Conservation (phyloP, 2,329 filamentous ascomycete species). For the Phyllosticta citribraziliensis region DNA sequence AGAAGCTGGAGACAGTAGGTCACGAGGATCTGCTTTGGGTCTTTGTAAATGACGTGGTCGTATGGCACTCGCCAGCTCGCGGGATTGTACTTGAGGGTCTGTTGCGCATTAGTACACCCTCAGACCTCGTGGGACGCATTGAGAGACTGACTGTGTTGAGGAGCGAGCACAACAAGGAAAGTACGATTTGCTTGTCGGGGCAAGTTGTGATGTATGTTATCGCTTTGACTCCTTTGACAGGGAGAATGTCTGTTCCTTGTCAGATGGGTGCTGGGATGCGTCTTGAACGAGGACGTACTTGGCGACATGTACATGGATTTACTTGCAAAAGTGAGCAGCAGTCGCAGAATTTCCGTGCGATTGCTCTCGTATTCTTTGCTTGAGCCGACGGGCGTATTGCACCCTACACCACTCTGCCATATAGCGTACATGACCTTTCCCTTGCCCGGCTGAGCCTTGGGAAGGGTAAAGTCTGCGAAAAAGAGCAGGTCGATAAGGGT, state of each 20-base stretch:
- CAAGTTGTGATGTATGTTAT: slow-evolving; percentile 85
- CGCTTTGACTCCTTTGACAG: slow-evolving; percentile 70
- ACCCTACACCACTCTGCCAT: slow-evolving; percentile 96
- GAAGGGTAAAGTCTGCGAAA: slow-evolving; percentile 81
- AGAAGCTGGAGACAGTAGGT: slow-evolving; percentile 87
- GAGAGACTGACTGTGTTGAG: slow-evolving; percentile 68
- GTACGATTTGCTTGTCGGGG: slow-evolving; percentile 80
- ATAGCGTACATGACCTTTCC: slow-evolving; percentile 85
- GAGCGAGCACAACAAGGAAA: slow-evolving; percentile 84
- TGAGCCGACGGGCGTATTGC: slow-evolving; percentile 77
- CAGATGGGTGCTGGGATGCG: slow-evolving; percentile 10
- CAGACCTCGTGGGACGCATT: neutral
- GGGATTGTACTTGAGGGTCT: slow-evolving; percentile 93
- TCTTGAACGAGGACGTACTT: slow-evolving; percentile 35
- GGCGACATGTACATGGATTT: slow-evolving; percentile 90
- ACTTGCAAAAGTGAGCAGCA: slow-evolving; percentile 77
- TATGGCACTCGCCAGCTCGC: slow-evolving; percentile 90
- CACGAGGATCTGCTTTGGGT: slow-evolving; percentile 80
- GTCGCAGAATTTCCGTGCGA: slow-evolving; percentile 75
- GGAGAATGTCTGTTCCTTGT: slow-evolving; percentile 47
- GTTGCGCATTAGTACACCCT: slow-evolving; percentile 14
- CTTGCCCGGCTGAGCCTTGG: slow-evolving; percentile 58
- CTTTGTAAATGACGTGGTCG: slow-evolving; percentile 83
- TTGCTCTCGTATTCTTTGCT: slow-evolving; percentile 92
- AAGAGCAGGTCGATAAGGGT: slow-evolving; percentile 83